These are phyloP conservation scores for Iberis pinnata DNA, from an alignment of 345 rosid genomes.

Conservation along the genomic window DNA sequence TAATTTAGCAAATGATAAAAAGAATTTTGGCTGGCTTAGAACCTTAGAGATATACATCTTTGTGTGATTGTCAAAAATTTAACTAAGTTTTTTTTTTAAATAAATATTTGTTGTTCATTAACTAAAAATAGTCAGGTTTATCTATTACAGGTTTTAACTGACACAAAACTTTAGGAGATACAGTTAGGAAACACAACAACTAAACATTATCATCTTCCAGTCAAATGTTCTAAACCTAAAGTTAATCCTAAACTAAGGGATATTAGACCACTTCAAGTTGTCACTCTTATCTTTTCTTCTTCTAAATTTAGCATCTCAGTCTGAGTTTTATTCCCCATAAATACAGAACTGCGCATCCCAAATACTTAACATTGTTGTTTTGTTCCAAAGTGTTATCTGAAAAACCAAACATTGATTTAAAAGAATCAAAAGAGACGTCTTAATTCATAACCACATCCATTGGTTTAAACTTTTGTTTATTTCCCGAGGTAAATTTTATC, in stretches of 20 bases:
- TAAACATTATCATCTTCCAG: slow-evolving; percentile 6
- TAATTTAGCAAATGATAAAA: too few species aligned
- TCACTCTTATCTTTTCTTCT: slow-evolving; percentile 1
- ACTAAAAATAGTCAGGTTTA: slow-evolving; percentile 8
- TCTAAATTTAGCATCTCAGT: slow-evolving; percentile 13
- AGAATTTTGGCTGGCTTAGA: too few species aligned
- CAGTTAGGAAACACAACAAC: slow-evolving; percentile 18
- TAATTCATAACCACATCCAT: too few species aligned
- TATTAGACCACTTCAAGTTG: slow-evolving; percentile 12
- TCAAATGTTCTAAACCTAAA: slow-evolving; percentile 21
- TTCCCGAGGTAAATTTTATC: too few species aligned
- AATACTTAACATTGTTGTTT: background rate
- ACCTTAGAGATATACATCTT: too few species aligned
- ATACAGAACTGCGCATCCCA: background rate
- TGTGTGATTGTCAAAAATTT: too few species aligned
- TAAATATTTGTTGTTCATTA: background rate
- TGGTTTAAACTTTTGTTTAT: too few species aligned
- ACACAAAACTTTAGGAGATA: slow-evolving; percentile 8
- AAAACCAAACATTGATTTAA: too few species aligned
- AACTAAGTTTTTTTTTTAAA: too few species aligned
- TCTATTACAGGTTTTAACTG: slow-evolving; percentile 9
- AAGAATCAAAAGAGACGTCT: background rate
- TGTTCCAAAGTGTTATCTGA: slow-evolving; percentile 4
- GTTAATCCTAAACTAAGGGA: slow-evolving; percentile 15
- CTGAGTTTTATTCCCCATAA: background rate